A percentile compares a stretch with the other conserved stretches of the same genome.
phyloP scores from a whole-genome alignment of 73 alveolate species.

The Tetrahymena malaccensis region DNA sequence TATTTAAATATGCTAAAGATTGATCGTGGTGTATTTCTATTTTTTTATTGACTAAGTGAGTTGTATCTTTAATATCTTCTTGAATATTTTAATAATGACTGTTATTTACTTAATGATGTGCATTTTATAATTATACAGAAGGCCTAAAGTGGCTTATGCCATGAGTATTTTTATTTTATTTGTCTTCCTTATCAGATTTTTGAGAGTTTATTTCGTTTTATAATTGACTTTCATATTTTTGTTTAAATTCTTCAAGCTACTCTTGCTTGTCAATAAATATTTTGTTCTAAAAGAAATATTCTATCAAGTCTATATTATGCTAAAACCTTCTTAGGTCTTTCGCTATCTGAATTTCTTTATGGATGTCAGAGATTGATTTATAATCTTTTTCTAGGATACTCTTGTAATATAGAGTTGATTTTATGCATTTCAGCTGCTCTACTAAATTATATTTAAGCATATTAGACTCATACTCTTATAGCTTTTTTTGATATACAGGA shows the following conservation, averaged over 20 bases:
- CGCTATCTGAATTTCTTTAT: neutral
- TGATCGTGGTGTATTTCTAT: neutral
- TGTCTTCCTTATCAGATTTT: neutral
- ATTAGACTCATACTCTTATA: neutral
- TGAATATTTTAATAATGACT: neutral
- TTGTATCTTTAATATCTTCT: neutral
- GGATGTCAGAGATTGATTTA: neutral
- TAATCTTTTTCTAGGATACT: neutral
- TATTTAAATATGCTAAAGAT: neutral
- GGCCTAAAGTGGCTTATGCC: neutral
- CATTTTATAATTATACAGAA: neutral
- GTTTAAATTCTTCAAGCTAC: neutral
- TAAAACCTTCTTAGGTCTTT: neutral
- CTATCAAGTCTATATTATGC: neutral
- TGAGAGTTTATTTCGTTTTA: neutral
- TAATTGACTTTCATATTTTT: neutral
- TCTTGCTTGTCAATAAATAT: neutral
- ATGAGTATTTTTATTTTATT: neutral
- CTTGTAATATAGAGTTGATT: neutral
- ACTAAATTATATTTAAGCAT: neutral
- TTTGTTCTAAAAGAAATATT: neutral
- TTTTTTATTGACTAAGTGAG: neutral
- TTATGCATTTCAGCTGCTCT: neutral
- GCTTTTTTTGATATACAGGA: neutral
- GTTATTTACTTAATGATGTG: neutral